Percentiles rank a stretch among this genome's conserved stretches.
Evolutionary conservation across 495 filamentous ascomycete genomes (phyloP).

Genomic region (Symbiotaphrina buchneri): DNA sequence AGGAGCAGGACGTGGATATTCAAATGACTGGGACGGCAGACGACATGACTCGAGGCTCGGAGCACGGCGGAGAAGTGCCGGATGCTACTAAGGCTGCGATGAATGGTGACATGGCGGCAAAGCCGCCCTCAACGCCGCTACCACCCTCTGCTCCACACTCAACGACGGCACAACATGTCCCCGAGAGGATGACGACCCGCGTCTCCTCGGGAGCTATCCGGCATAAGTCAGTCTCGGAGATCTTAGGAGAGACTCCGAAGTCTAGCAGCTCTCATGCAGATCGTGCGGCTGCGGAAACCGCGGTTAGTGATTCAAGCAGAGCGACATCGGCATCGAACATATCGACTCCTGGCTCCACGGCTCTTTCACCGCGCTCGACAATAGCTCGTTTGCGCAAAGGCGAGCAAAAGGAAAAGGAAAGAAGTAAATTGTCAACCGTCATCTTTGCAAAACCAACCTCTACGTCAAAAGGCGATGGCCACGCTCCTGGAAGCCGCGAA

Average conservation of each 20-base stretch:
- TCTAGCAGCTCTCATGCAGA: constrained; percentile 14
- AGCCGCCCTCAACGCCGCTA: too few relatives aligned
- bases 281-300: neutral
- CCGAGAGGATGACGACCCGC: constrained; percentile 37
- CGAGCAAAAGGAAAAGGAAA: constrained; percentile 36
- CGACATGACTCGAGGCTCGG: too few relatives aligned
- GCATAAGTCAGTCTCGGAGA: constrained; percentile 54
- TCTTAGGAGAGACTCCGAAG: constrained; percentile 38
- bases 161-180: constrained; percentile 12
- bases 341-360: constrained; percentile 14
- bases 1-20: too few relatives aligned
- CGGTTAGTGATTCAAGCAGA: constrained; percentile 7
- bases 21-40: too few relatives aligned
- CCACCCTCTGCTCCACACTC: constrained; percentile 6
- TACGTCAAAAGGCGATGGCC: constrained; percentile 11
- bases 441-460: constrained; percentile 42
- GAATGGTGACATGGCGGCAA: neutral
- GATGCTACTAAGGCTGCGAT: neutral
- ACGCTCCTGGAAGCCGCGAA: constrained; percentile 2
- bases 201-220: constrained; percentile 43
- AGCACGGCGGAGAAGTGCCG: neutral
- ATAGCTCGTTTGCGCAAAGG: constrained; percentile 25
- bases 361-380: constrained; percentile 17
- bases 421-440: constrained; percentile 52
- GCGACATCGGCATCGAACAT: constrained; percentile 15